A percentile compares a stretch with the other conserved stretches of the same genome.
Conservation (phyloP, 768 basidiomycete species). For the Fistulinella prunicolor region DNA sequence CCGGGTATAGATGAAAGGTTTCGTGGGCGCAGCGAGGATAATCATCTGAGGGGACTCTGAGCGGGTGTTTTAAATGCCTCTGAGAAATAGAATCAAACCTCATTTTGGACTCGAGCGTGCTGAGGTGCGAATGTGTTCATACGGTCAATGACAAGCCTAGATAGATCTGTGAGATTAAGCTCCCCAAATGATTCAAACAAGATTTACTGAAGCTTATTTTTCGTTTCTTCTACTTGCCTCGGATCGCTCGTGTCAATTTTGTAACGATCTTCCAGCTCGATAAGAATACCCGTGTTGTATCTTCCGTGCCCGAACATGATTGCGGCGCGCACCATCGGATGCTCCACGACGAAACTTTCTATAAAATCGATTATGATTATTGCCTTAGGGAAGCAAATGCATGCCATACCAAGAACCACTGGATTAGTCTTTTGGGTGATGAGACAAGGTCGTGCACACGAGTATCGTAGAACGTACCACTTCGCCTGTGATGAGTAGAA, state of each 20-base stretch:
- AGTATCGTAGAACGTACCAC: constrained; percentile 7
- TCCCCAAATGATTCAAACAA: not conserved
- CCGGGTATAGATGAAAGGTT: constrained; percentile 10
- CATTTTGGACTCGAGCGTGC: constrained; percentile 20
- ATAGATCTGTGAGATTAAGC: not conserved
- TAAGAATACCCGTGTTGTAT: constrained; percentile 15
- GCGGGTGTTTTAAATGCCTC: not conserved
- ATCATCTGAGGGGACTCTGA: constrained; percentile 10
- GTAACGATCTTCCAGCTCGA: constrained; percentile 10
- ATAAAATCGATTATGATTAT: not conserved
- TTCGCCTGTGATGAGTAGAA: constrained; percentile 17
- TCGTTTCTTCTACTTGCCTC: constrained; percentile 10
- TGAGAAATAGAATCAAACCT: constrained; percentile 5
- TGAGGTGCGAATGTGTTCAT: constrained; percentile 22
- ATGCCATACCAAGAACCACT: constrained; percentile 14
- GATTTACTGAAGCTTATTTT: constrained; percentile 15
- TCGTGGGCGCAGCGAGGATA: constrained; percentile 7
- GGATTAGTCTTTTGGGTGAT: constrained; percentile 14
- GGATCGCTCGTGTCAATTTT: constrained; percentile 11
- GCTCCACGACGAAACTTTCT: constrained; percentile 17
- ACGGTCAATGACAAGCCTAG: constrained; percentile 15
- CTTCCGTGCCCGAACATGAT: constrained; percentile 23
- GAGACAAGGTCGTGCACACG: not conserved
- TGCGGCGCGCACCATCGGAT: constrained; percentile 15
- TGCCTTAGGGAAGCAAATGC: not conserved